Evolutionary conservation across 2,329 filamentous ascomycete genomes (phyloP), one percentile per base, ranked within the genome.

Genomic region (Penicillium nordicum): DNA sequence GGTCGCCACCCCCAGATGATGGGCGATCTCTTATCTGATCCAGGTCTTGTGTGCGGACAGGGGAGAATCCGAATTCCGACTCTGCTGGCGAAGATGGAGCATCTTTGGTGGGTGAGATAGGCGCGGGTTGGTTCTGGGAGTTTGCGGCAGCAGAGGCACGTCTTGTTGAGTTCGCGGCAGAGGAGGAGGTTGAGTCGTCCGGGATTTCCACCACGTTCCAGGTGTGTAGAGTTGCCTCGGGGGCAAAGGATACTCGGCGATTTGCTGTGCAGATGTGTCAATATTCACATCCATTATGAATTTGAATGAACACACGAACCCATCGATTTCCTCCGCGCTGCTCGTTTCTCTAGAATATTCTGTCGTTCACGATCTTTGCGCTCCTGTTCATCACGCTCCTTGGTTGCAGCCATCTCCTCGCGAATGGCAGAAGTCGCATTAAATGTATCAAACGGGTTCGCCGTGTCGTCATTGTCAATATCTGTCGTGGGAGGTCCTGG

Each of bases 151-250:
- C 84, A 4, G 91, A 94, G 50, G 87, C 85, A 60, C 89, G 83
- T 64, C 90, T 80, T 12, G 89, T 90, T 11, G 87, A 86, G 61
- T 93, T 89, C 0, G 89, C 88, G 8, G 83, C 82, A 7, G 86
- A 88, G 11, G 85, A 87, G 14, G 88, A 89, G 1, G 92, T 95
- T 21, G 90, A 90, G 70, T 97, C 92, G 68, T 92, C 91, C 70
- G 86, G 83, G 60, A 92, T 89, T 69, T 97, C 93, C 43, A 97
- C 85, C 54, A 94, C 92, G 69, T 97, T 92, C 82, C 96, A 97
- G 0, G 94, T 99, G 72, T 99, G 94, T 36, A 99, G 81, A 4
- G 94, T 99, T 12, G 94, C 94, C 76, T 99, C 94, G 1, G 94
- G 94, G 5, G 94, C 94, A 74, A 99, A 99, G 0, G 93, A 97